A percentile compares a stretch with the other conserved stretches of the same genome.
Evolutionary conservation across 805 yeast genomes (phyloP).

Genomic region (Blastobotrys muscicola): DNA sequence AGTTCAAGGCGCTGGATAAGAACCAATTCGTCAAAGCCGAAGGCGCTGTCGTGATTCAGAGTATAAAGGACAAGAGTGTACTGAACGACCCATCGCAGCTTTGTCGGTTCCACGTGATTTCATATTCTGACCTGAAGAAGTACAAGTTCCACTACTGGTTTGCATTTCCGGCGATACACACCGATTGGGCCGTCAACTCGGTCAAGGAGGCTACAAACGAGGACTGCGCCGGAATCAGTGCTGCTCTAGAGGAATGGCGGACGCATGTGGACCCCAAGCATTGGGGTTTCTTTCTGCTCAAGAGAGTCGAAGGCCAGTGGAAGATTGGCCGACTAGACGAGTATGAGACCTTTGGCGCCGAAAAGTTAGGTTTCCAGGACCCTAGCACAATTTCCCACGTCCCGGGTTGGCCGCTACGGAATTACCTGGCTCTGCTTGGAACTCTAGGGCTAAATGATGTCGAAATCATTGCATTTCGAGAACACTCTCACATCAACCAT

Average conservation of each 20-base stretch:
- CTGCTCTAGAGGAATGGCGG: slow-evolving; percentile 10
- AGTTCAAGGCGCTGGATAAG: slow-evolving; percentile 66
- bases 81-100: slow-evolving; percentile 35
- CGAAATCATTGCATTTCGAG: slow-evolving; percentile 34
- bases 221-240: background rate
- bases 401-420: slow-evolving; percentile 50
- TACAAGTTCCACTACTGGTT: slow-evolving; percentile 88
- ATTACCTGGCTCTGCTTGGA: slow-evolving; percentile 42
- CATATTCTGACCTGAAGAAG: slow-evolving; percentile 84
- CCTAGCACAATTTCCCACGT: slow-evolving; percentile 26
- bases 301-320: slow-evolving; percentile 12
- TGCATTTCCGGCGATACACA: slow-evolving; percentile 57
- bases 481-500: slow-evolving; percentile 10
- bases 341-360: slow-evolving; percentile 17
- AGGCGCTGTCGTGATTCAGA: slow-evolving; percentile 26
- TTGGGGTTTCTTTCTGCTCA: slow-evolving; percentile 25
- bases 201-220: background rate
- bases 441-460: slow-evolving; percentile 29
- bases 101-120: slow-evolving; percentile 40
- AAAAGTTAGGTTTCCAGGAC: slow-evolving; percentile 31
- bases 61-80: slow-evolving; percentile 28
- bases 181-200: slow-evolving; percentile 37
- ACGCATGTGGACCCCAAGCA: slow-evolving; percentile 5
- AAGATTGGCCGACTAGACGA: slow-evolving; percentile 9
- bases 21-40: slow-evolving; percentile 39